Conservation (phyloP, 331 rosid genomes). For the Dryas integrifolia region DNA sequence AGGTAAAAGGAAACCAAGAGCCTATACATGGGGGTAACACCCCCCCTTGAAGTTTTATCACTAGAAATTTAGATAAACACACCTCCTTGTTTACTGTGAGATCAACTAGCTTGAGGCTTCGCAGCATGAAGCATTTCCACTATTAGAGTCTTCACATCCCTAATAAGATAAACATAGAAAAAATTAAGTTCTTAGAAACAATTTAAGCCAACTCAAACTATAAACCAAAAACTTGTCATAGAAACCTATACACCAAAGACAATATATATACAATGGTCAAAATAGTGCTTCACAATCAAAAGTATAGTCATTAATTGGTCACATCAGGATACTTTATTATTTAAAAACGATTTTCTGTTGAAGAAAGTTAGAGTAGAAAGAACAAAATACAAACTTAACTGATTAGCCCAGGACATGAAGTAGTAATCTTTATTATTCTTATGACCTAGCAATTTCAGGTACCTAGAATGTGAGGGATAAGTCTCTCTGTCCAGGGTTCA, state of each 20-base stretch:
- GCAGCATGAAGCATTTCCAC: constrained; percentile 97
- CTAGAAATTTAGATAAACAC: constrained; percentile 20
- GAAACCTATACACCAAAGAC: neutral
- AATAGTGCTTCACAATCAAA: neutral
- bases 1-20: neutral
- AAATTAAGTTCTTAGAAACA: neutral
- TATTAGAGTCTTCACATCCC: constrained; percentile 89
- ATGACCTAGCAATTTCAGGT: neutral
- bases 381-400: neutral
- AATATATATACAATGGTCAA: neutral
- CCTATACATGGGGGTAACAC: neutral
- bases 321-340: neutral
- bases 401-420: neutral
- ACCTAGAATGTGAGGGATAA: neutral
- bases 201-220: constrained; percentile 7
- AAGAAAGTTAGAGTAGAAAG: neutral
- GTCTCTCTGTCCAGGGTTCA: neutral
- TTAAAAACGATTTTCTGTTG: neutral
- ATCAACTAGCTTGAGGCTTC: constrained; percentile 45
- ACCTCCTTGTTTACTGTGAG: constrained; percentile 29
- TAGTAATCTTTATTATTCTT: neutral
- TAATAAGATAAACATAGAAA: constrained; percentile 25
- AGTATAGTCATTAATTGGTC: neutral
- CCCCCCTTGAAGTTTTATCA: neutral
- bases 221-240: neutral